Percentiles rank a stretch among this genome's conserved stretches.
Conservation (phyloP, 441 rosid genomes). For the Populus tomentosa region DNA sequence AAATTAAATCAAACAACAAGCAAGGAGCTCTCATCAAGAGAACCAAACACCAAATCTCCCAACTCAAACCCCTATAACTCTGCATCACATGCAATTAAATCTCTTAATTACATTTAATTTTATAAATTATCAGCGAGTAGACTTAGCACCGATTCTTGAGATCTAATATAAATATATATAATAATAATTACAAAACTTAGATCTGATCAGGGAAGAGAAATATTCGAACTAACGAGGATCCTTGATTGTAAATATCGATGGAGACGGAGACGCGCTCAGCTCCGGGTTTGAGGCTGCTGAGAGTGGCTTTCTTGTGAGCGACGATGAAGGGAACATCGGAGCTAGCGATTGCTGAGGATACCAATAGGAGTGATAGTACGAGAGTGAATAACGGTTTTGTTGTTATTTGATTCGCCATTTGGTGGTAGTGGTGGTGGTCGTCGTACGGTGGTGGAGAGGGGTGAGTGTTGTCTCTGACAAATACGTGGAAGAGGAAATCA, state of each 20-base stretch:
- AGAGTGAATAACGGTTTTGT: slow-evolving; percentile 29
- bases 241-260: slow-evolving; percentile 82
- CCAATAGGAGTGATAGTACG: slow-evolving; percentile 34
- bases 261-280: slow-evolving; percentile 78
- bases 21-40: too few relatives aligned
- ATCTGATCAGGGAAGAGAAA: slow-evolving; percentile 12
- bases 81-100: not conserved
- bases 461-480: not conserved
- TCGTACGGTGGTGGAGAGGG: not conserved
- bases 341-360: slow-evolving; percentile 47
- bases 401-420: slow-evolving; percentile 31
- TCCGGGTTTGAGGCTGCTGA: slow-evolving; percentile 74
- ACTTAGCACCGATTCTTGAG: not conserved
- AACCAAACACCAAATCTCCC: not conserved
- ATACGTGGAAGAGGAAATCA: not conserved
- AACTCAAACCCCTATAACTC: not conserved
- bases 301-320: slow-evolving; percentile 88
- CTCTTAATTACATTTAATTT: not conserved
- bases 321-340: slow-evolving; percentile 83
- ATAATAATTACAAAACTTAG: slow-evolving; percentile 1
- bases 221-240: slow-evolving; percentile 59
- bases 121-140: not conserved
- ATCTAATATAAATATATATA: not conserved
- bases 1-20: not conserved
- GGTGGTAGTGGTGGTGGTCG: not conserved